Evolutionary conservation across 495 filamentous ascomycete species (phyloP), one percentile per base, ranked within the genome.

Genomic region (Penicillium silybi): DNA sequence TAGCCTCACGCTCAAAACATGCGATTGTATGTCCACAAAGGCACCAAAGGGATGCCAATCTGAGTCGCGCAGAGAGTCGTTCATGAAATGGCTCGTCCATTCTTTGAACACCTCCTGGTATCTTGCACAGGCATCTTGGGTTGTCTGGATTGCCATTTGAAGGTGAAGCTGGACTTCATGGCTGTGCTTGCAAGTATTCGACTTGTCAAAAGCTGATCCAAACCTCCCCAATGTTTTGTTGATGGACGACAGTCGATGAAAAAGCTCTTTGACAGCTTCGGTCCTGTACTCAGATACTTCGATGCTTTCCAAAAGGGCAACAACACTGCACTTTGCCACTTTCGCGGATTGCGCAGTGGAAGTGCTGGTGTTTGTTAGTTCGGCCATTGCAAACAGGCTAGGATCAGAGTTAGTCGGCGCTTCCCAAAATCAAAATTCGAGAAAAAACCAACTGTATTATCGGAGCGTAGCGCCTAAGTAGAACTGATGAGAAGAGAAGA

Each of bases 111-210:
- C 29, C 18, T 39, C n/a, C 45, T 47, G 18, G 34, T n/a, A 47
- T 47, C 45, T 47, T 47, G 32, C 32, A 26, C 32, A 47, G 16
- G 34, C 35, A 39, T 25, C n/a, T 39, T 47, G 32, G 45, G 17
- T 47, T 29, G 27, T 47, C 45, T n/a, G 35, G 13, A 38, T 47
- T 47, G 45, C 45, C 45, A 47, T 47, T 18, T 18, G 34, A 25
- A 47, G 45, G 16, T 47, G 32, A 47, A 22, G 34, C 34, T 47
- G 32, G 20, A 37, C 32, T 47, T 37, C 15, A 34, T 27, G 43
- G 10, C 29, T 41, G 46, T 41, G 20, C 17, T 41, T 41, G 16
- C 37, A 41, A 27, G 37, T 19, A 40, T 41, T 17, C n/a, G 46
- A 25, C 34, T 39, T 18, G 7, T 41, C 23, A 29, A 41, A 29